Conservation (phyloP, 2,329 filamentous ascomycete genomes). For the Colletotrichum karsti region DNA sequence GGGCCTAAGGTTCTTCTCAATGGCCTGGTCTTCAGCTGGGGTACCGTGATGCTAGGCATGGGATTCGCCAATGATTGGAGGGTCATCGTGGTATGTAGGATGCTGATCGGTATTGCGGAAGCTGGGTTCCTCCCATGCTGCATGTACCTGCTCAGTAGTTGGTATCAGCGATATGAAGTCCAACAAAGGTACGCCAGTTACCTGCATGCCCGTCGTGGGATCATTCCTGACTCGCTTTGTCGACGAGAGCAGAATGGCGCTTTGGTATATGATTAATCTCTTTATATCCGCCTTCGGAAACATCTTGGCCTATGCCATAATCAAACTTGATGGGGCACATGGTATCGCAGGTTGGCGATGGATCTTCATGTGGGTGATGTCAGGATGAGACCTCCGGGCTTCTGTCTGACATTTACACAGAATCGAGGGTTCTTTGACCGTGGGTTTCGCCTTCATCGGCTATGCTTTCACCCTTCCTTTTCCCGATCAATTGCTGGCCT, state of each 20-base stretch:
- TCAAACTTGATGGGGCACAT: conserved; percentile 51
- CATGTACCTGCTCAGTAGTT: background rate
- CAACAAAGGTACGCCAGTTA: background rate
- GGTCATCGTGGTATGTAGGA: conserved; percentile 35
- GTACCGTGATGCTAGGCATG: conserved; percentile 38
- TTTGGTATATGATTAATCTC: conserved; percentile 32
- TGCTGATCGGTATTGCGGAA: conserved; percentile 30
- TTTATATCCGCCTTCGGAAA: conserved; percentile 37
- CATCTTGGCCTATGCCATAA: conserved; percentile 35
- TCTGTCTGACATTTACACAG: conserved; percentile 28
- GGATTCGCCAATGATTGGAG: conserved; percentile 38
- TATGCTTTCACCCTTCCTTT: conserved; percentile 34
- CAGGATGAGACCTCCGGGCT: conserved; percentile 29
- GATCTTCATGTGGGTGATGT: conserved; percentile 16
- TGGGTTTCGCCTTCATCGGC: conserved; percentile 35
- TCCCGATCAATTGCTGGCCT: conserved; percentile 25
- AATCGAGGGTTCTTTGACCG: conserved; percentile 35
- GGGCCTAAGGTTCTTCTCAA: conserved; percentile 36
- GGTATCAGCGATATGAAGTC: background rate
- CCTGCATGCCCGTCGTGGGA: background rate
- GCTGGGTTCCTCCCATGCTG: conserved; percentile 37
- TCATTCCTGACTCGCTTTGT: background rate
- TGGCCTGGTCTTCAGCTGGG: conserved; percentile 36
- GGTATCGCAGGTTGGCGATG: conserved; percentile 49
- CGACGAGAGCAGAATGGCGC: conserved; percentile 34